Base-by-base conservation (phyloP, 805 yeast species). In the Candida ovalis region DNA sequence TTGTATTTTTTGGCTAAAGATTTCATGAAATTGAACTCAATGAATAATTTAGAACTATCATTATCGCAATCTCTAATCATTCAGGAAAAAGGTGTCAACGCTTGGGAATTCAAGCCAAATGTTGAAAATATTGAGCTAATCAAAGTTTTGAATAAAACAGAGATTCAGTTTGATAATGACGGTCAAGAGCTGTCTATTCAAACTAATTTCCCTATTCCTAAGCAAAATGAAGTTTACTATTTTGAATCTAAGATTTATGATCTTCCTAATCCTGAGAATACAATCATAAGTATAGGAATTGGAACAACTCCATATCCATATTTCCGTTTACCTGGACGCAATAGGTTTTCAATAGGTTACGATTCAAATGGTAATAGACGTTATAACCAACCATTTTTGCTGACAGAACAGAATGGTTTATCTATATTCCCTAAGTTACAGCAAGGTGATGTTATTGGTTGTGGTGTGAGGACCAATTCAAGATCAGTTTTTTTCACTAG, bases 401-500 rank as follows among this genome's bases (percentile, higher is more conserved):
- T 63, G 49, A 60, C 67, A 4, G 61, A 63, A 57, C 64, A 48
- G 59, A 70, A 56, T 67, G 88, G 63, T 51, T 76, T 62, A 51
- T 77, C 36, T 56, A 57, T 83, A 59, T 75, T 81, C 49, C 92
- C 96, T 0, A 56, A 65, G 22, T 67, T 84, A 42, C 76, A 80
- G 32, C 82, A 86, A 54, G 97, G 97, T 27, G 99, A 94, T 65
- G 95, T 94, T 28, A 76, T 94, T 13, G 99, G 99, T 2, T 80
- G 92, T 25, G 99, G 99, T 0, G 86, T 88, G 61, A 76, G 92
- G 50, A 81, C 88, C 2, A 74, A 89, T 40, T 74, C 88, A 17
- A 96, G 97, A 2, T 83, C 96, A 0, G 77, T 94, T 0, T 94
- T 94, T 60, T 94, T 91, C 73, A 94, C 99, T 0, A 77, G 96